Evolutionary conservation across 306 rosid genomes (phyloP).

Genomic region (Cucumis melo): DNA sequence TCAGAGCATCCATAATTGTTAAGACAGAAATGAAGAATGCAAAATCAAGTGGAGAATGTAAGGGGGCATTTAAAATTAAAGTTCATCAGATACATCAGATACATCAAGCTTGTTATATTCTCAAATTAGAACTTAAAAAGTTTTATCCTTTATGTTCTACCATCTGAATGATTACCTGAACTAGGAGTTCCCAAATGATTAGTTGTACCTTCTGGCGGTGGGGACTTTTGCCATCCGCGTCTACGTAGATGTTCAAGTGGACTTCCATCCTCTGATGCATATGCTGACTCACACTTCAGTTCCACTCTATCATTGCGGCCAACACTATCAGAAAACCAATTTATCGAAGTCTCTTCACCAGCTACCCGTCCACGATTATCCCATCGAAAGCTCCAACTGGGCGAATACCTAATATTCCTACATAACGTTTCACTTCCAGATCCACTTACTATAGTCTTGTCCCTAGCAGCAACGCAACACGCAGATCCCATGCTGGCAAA

Average conservation of each 20-base stretch:
- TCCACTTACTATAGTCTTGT: conserved; percentile 34
- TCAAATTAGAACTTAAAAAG: neutral
- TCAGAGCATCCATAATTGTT: neutral
- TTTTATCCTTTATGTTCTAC: neutral
- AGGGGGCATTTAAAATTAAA: neutral
- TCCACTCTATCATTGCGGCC: conserved; percentile 33
- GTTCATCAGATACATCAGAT: neutral
- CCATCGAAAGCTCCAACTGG: conserved; percentile 57
- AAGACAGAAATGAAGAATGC: neutral
- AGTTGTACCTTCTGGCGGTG: conserved; percentile 21
- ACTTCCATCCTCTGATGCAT: conserved; percentile 38
- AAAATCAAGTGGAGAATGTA: neutral
- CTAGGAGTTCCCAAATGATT: conserved; percentile 22
- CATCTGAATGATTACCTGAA: conserved; percentile 24
- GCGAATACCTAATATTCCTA: conserved; percentile 38
- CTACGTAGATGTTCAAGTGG: conserved; percentile 23
- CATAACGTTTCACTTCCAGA: conserved; percentile 30
- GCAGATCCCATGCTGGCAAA: conserved; percentile 37
- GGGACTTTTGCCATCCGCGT: conserved; percentile 20
- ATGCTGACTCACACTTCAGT: conserved; percentile 29
- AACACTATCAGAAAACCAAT: conserved; percentile 37
- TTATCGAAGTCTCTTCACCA: conserved; percentile 36
- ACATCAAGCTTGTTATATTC: neutral
- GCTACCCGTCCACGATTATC: conserved; percentile 52
- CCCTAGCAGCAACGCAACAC: conserved; percentile 48